Evolutionary conservation across 1,139 yeast species (phyloP), one percentile per base, ranked within the genome.

Genomic region (Geotrichum siamense): DNA sequence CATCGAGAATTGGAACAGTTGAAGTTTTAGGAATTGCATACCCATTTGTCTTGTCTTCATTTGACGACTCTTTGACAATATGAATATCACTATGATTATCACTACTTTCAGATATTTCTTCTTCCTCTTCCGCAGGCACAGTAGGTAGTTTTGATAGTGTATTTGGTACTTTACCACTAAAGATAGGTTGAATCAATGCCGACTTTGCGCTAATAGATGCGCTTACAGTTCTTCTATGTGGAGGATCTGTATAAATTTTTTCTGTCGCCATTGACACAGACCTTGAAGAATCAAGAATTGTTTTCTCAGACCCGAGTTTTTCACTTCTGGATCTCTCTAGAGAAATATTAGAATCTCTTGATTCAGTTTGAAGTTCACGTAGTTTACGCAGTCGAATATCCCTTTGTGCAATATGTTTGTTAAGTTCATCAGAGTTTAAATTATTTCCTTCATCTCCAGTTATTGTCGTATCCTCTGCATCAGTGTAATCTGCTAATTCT

Each of bases 401-500:
- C 27, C 61, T 47, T 45, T 57, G 56, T 29, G 56, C 58, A 39
- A 53, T 54, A 31, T 57, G 49, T 37, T 58, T 58, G 28, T 51
- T 51, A 16, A 51, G 44, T 8, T 49, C 48, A n/a, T 46, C 37
- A 15, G 50, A 48, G 1, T 53, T 46, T 36, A 31, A 12, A 48
- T 45, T 31, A 45, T 48, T 23, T 10, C 25, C 19, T 26, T 36
- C 39, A 10, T 22, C 16, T 17, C 37, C n/a, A 35, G 12, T 37
- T 13, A 19, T 36, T 3, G 31, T 38, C 5, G 25, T 33, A 16
- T 44, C 50, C 22, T 44, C 48, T 21, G 10, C 5, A 13, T 50
- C 52, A 15, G 47, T 32, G 33, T 55, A 57, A 21, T 74, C 79
- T 32, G 66, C 80, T 77, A 79, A 80, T 61, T 89, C 97, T 51